Evolutionary conservation across 768 basidiomycete species (phyloP).

Genomic region (Tubosaeta sp.): DNA sequence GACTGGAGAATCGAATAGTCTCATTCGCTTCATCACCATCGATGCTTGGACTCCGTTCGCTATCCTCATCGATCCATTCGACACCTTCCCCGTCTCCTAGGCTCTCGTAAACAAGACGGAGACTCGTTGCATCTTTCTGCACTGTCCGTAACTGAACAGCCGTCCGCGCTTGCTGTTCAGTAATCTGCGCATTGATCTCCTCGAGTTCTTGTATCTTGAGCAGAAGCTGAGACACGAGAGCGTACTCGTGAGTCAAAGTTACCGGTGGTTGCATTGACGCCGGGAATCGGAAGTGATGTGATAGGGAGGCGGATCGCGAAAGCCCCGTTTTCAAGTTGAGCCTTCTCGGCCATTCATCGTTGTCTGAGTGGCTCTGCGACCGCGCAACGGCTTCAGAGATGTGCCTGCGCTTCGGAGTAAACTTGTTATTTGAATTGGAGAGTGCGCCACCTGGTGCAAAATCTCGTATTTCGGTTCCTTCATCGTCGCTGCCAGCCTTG

Average conservation of each 20-base stretch:
- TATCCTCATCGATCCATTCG: constrained; percentile 41
- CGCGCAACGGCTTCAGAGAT: constrained; percentile 25
- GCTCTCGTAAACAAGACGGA: constrained; percentile 65
- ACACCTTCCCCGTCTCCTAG: constrained; percentile 50
- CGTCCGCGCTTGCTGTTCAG: constrained; percentile 61
- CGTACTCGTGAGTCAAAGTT: constrained; percentile 36
- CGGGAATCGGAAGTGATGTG: constrained; percentile 15
- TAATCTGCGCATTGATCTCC: constrained; percentile 63
- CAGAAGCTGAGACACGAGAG: constrained; percentile 66
- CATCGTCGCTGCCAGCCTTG: constrained; percentile 29
- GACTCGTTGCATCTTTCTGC: constrained; percentile 67
- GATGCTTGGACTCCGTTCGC: constrained; percentile 27
- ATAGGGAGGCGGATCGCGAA: constrained; percentile 25
- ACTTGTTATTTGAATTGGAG: constrained; percentile 23
- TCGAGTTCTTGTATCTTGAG: constrained; percentile 76
- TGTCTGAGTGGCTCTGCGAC: constrained; percentile 6
- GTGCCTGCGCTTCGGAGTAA: constrained; percentile 25
- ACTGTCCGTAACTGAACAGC: constrained; percentile 59
- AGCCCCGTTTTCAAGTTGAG: constrained; percentile 17
- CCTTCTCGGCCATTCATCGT: constrained; percentile 15
- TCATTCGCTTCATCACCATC: constrained; percentile 29
- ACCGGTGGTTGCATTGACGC: constrained; percentile 10
- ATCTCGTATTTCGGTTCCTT: constrained; percentile 39
- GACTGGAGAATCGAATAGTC: constrained; percentile 29
- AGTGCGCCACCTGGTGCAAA: constrained; percentile 59